These are phyloP conservation scores for Diutina rugosa DNA, from an alignment of 1,139 yeast genomes.

Conservation along the genomic window DNA sequence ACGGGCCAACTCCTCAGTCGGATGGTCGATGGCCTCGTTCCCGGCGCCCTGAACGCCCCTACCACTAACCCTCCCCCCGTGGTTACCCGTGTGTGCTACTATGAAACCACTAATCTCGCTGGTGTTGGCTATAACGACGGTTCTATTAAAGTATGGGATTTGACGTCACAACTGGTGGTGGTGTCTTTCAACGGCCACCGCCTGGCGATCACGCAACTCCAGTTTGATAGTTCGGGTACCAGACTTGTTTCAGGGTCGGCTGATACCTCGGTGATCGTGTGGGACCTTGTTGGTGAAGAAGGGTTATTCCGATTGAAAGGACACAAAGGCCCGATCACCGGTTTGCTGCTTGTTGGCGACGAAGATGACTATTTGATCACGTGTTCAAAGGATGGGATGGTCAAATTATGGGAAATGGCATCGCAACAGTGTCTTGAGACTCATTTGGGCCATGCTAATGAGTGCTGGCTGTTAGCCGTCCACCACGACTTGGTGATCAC, in stretches of 20 bases:
- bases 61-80: constrained; percentile 50
- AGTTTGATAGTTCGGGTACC: constrained; percentile 74
- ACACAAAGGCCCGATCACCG: constrained; percentile 83
- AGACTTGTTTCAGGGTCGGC: constrained; percentile 75
- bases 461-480: constrained; percentile 76
- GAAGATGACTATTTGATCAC: constrained; percentile 60
- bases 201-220: constrained; percentile 53
- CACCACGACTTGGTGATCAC: constrained; percentile 39
- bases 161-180: constrained; percentile 62
- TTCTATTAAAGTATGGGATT: constrained; percentile 83
- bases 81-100: constrained; percentile 47
- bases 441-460: constrained; percentile 86
- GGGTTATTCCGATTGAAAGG: constrained; percentile 82
- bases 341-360: constrained; percentile 36
- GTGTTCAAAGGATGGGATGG: constrained; percentile 78
- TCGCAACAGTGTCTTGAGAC: constrained; percentile 89
- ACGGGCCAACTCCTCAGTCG: constrained; percentile 61
- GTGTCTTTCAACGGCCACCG: constrained; percentile 82
- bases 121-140: constrained; percentile 93
- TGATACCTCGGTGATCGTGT: constrained; percentile 72
- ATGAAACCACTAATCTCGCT: constrained; percentile 49
- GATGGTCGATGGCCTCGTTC: constrained; percentile 54
- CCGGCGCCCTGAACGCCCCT: constrained; percentile 62
- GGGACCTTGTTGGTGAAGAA: constrained; percentile 92
- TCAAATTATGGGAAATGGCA: constrained; percentile 87